phyloP scores from a whole-genome alignment of 805 yeast genomes.

The Saccharomycopsis sp. region DNA sequence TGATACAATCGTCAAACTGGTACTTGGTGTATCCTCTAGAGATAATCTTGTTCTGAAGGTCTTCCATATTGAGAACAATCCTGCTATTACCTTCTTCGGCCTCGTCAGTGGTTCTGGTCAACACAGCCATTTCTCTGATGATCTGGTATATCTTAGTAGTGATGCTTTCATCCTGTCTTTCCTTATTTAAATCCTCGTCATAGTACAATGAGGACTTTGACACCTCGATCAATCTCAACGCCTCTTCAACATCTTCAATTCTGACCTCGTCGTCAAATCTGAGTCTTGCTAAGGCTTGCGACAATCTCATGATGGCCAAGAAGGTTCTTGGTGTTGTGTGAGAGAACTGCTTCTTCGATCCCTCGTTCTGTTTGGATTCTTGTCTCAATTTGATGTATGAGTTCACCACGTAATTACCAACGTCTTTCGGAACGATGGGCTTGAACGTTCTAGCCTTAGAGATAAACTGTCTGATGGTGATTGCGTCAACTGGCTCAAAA shows the following conservation, averaged over 20 bases:
- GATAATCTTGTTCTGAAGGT: slow-evolving; percentile 55
- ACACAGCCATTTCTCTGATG: slow-evolving; percentile 51
- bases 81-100: slow-evolving; percentile 23
- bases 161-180: slow-evolving; percentile 56
- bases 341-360: slow-evolving; percentile 69
- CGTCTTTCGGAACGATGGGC: slow-evolving; percentile 78
- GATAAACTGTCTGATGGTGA: slow-evolving; percentile 79
- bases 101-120: slow-evolving; percentile 30
- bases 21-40: slow-evolving; percentile 80
- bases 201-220: slow-evolving; percentile 77
- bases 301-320: slow-evolving; percentile 81
- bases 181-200: slow-evolving; percentile 38
- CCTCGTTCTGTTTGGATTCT: slow-evolving; percentile 75
- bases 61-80: slow-evolving; percentile 37
- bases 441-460: slow-evolving; percentile 77
- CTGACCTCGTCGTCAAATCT: slow-evolving; percentile 70
- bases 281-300: slow-evolving; percentile 91
- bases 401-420: slow-evolving; percentile 80
- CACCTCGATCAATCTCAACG: slow-evolving; percentile 76
- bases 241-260: slow-evolving; percentile 88
- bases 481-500: slow-evolving; percentile 69
- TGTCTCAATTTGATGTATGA: slow-evolving; percentile 89
- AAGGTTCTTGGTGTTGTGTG: slow-evolving; percentile 95
- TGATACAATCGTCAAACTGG: slow-evolving; percentile 68
- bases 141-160: slow-evolving; percentile 66